Evolutionary conservation across 1,284 basidiomycete species (phyloP).

Genomic region (Lentinus polychrous): DNA sequence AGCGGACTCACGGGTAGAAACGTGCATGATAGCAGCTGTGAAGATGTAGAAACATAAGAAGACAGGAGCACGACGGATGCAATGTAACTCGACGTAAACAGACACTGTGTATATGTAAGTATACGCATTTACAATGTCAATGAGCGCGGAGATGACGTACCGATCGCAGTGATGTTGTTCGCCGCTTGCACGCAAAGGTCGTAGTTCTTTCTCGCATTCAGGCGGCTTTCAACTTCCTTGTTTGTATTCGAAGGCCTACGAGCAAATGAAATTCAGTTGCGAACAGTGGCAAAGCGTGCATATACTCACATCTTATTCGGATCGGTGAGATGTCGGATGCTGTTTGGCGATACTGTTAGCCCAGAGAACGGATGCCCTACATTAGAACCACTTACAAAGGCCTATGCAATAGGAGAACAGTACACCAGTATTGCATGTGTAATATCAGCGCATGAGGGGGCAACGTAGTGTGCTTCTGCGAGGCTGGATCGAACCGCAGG

Average conservation of each 20-base stretch:
- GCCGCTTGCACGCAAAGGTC: slow-evolving; percentile 68
- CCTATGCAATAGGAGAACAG: slow-evolving; percentile 71
- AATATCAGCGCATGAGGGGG: slow-evolving; percentile 66
- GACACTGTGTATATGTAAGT: slow-evolving; percentile 31
- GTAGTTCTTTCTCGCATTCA: slow-evolving; percentile 57
- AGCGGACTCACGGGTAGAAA: slow-evolving; percentile 54
- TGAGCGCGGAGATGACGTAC: slow-evolving; percentile 26
- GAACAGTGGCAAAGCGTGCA: slow-evolving; percentile 10
- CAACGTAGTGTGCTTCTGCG: slow-evolving; percentile 32
- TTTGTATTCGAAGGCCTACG: slow-evolving; percentile 15
- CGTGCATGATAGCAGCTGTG: slow-evolving; percentile 78
- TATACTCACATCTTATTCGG: slow-evolving; percentile 7
- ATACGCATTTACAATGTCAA: background rate
- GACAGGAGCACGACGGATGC: slow-evolving; percentile 57
- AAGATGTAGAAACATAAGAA: slow-evolving; percentile 82
- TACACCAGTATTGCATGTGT: slow-evolving; percentile 86
- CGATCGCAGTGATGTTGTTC: slow-evolving; percentile 72
- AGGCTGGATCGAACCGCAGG: slow-evolving; percentile 53
- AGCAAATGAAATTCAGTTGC: background rate
- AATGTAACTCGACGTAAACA: slow-evolving; percentile 57
- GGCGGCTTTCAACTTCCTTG: slow-evolving; percentile 44
- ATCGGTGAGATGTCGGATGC: too few species aligned
- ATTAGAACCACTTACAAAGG: slow-evolving; percentile 58
- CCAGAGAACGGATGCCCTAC: background rate
- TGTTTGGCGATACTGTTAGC: too few species aligned